Evolutionary conservation across 306 rosid species (phyloP).

Genomic region (Gastrolobium bilobum): DNA sequence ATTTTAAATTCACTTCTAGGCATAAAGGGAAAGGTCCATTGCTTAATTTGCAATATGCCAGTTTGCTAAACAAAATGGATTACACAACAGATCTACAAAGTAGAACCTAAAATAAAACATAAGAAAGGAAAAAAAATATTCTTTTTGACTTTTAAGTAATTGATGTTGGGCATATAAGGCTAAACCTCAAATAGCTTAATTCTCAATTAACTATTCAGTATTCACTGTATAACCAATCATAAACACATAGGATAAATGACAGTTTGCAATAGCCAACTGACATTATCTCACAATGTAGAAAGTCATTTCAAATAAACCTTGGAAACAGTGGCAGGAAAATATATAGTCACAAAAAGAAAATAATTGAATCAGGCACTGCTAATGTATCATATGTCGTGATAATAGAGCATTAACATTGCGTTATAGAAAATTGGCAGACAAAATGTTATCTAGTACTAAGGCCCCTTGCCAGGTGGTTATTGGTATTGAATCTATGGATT

Average conservation of each 20-base stretch:
- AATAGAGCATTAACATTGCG: constrained; percentile 32
- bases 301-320: background rate
- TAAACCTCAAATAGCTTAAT: constrained; percentile 32
- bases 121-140: background rate
- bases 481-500: constrained; percentile 21
- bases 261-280: constrained; percentile 31
- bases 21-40: constrained; percentile 22
- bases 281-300: constrained; percentile 32
- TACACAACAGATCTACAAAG: background rate
- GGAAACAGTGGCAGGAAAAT: constrained; percentile 15
- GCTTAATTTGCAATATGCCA: constrained; percentile 19
- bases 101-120: background rate
- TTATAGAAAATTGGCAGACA: constrained; percentile 11
- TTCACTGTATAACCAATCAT: background rate
- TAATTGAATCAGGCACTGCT: background rate
- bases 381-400: constrained; percentile 3
- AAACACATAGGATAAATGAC: background rate
- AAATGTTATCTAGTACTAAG: constrained; percentile 16
- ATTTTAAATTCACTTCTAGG: constrained; percentile 19
- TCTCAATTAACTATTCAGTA: background rate
- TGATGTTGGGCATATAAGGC: background rate
- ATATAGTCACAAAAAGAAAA: constrained; percentile 7
- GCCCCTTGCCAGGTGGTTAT: constrained; percentile 24
- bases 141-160: background rate
- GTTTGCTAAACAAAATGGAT: background rate